Conservation (phyloP, 2,329 filamentous ascomycete species). For the Akanthomyces lecanii region DNA sequence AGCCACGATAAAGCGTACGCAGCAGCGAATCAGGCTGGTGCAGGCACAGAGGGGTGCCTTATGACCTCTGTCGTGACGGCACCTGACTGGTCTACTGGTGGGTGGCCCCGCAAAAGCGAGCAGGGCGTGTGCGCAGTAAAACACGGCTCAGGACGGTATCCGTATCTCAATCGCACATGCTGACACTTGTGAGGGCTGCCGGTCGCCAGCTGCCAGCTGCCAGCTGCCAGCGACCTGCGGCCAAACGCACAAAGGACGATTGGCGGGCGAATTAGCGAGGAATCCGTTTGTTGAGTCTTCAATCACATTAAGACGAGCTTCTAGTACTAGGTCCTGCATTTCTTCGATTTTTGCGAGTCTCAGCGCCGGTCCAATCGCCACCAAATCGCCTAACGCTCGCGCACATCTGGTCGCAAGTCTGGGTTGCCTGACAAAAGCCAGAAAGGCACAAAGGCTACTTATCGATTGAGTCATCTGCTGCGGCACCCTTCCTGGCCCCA, state of each 20-base stretch:
- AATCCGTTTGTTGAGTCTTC: not conserved
- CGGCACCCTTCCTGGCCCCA: not conserved
- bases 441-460: not conserved
- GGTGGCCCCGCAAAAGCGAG: slow-evolving; percentile 7
- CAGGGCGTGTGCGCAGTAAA: slow-evolving; percentile 9
- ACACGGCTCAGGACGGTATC: not conserved
- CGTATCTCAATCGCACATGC: not conserved
- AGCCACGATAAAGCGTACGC: not conserved
- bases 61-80: slow-evolving; percentile 17
- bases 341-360: not conserved
- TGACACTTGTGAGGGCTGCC: not conserved
- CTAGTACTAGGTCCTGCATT: too few species aligned
- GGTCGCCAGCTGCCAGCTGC: not conserved
- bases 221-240: not conserved
- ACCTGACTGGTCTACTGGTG: slow-evolving; percentile 25
- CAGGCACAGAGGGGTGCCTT: slow-evolving; percentile 1
- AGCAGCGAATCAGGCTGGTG: slow-evolving; percentile 2
- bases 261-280: not conserved
- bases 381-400: not conserved
- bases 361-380: not conserved
- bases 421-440: not conserved
- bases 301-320: not conserved
- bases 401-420: not conserved
- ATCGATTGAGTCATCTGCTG: slow-evolving; percentile 14
- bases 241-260: not conserved